Base-by-base conservation (phyloP, 2,329 filamentous ascomycete genomes). In the Scleromitrula shiraiana region DNA sequence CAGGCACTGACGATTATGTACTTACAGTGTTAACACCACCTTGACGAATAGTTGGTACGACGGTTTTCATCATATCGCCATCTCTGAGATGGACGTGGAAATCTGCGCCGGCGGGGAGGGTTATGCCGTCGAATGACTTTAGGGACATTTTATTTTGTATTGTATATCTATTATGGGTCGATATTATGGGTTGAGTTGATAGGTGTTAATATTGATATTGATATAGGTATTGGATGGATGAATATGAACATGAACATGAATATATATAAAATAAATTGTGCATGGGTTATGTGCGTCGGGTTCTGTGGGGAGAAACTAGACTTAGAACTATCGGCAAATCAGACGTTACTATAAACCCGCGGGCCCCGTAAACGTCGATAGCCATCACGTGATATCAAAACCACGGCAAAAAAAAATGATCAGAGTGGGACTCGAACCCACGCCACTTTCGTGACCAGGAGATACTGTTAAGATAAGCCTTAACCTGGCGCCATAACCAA, bases 91-190 rank as follows among this genome's bases (percentile, higher is more conserved):
- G 52, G 22, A 53, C 52, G 36, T 53, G 52, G 67, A 84, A 78
- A 65, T 84, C 80, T 46, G 80, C 80, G 52, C 78, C 70, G 9
- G 81, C 73, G 40, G 80, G 78, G 60, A 84, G 70, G 68, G 78
- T 73, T 33, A 74, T 30, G 1, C 50, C 33, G 15, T 53, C 37
- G 7, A 53, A 35, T 30, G 35, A 33, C 22, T 44, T 49, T 7
- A 49, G 40, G 6, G 26, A 10, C 26, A 30, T 33, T 26, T 39
- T 6, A 12, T 12, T 15, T 8, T 17, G 7, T 32, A 15, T 15
- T 9, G 29, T n/a, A 32, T 14, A 32, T n/a, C n/a, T n/a, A n/a
- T n/a, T n/a, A n/a, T n/a, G n/a, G n/a, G n/a, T n/a, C n/a, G n/a
- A n/a, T n/a, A n/a, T n/a, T n/a, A n/a, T n/a, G n/a, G n/a, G n/a